Evolutionary conservation across 805 yeast genomes (phyloP), one percentile per base, ranked within the genome.

Genomic region (Zygosaccharomyces kombuchaensis): DNA sequence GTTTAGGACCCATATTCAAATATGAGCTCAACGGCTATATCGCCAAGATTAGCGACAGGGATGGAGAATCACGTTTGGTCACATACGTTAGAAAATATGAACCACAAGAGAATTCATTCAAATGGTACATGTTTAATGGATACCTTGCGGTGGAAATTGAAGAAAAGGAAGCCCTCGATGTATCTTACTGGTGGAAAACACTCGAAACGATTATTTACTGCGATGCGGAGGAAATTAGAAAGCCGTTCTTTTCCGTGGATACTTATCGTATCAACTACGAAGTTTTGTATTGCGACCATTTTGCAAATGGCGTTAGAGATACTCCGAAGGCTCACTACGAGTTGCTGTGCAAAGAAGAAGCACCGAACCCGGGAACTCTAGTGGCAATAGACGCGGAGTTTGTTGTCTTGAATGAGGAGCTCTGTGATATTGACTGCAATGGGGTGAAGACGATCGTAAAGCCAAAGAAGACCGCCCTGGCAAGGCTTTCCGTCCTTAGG

Each of bases 371-470:
- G 0, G 96, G 96, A 0, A 72, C 87, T 1, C 63, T 89, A 32
- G 82, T 91, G 14, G 99, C 98, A 0, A 84, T 93, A 46, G 99
- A 93, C 71, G 97, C 99, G 0, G 99, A 93, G 65, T 93, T 95
- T 72, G 98, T 93, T 2, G 77, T 82, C 25, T 63, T 90, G 26
- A 78, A 81, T 40, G 85, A 85, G 3, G 97, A 89, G 54, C 80
- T 83, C 50, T 76, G 80, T 36, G 97, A 90, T 58, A 77, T 91
- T 39, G 78, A 80, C 43, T 79, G 82, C 44, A 79, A 80, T 50
- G 97, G 98, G 0, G 58, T 74, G 4, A 81, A 82, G 51, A 75
- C 78, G 5, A 65, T 91, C 29, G 74, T 89, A 4, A 76, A 81
- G 48, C 97, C 99, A 0, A 81, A 81, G 40, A 76, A 78, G 43